A percentile compares a stretch with the other conserved stretches of the same genome.
These are phyloP conservation scores for Diaporthe aspalathi DNA, from an alignment of 2,329 filamentous ascomycete genomes.

Conservation along the genomic window DNA sequence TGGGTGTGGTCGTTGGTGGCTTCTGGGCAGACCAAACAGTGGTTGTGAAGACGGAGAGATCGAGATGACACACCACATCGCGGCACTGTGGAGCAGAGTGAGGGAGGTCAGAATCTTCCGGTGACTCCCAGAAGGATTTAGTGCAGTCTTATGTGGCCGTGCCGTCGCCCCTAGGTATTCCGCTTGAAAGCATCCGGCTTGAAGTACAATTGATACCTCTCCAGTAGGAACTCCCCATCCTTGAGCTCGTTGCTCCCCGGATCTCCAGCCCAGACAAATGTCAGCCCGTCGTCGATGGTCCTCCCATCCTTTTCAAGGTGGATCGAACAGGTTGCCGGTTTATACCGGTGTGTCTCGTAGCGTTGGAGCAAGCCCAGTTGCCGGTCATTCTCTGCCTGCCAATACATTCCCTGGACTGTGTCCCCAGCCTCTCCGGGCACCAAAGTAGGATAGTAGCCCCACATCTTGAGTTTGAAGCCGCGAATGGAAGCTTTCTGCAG, in stretches of 20 bases:
- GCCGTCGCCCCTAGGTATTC: background rate
- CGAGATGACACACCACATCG: too few species aligned
- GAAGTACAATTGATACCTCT: constrained; percentile 9
- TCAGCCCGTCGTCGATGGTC: background rate
- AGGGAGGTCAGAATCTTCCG: too few species aligned
- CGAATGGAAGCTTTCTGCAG: background rate
- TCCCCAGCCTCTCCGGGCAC: background rate
- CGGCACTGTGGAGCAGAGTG: too few species aligned
- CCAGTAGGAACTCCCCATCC: constrained; percentile 1
- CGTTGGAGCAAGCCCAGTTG: constrained; percentile 7
- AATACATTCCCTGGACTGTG: constrained; percentile 12
- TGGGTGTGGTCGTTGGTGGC: too few species aligned
- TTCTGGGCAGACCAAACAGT: too few species aligned
- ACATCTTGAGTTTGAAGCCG: constrained; percentile 14
- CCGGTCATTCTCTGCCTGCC: constrained; percentile 8
- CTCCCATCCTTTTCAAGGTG: background rate
- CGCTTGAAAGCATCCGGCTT: background rate
- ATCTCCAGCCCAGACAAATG: constrained; percentile 19
- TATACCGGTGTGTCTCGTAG: constrained; percentile 12
- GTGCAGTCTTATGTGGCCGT: too few species aligned
- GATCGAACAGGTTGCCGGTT: background rate
- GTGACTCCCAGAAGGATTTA: too few species aligned
- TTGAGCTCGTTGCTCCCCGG: constrained; percentile 2
- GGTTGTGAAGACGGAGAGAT: too few species aligned
- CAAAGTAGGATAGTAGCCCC: constrained; percentile 18